phyloP scores from a whole-genome alignment of 805 yeast genomes.

The Yamadazyma tumulicola region DNA sequence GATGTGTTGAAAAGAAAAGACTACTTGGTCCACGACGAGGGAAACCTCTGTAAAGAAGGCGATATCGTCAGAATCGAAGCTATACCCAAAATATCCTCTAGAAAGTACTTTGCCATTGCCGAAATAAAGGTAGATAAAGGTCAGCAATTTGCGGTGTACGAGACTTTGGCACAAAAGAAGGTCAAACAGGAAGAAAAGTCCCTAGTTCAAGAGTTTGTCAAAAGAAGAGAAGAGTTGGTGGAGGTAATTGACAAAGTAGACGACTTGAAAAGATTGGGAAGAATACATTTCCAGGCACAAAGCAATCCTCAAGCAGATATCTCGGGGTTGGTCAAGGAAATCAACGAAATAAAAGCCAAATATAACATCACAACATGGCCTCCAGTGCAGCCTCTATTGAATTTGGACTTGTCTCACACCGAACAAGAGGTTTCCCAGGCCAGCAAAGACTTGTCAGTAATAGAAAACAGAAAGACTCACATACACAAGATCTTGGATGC shows the following conservation, averaged over 20 bases:
- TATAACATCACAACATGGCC: conserved; percentile 42
- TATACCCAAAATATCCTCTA: conserved; percentile 77
- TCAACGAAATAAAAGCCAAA: conserved; percentile 34
- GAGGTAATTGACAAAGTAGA: conserved; percentile 30
- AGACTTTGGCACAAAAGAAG: conserved; percentile 63
- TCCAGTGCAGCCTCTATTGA: conserved; percentile 34
- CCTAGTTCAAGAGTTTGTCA: conserved; percentile 53
- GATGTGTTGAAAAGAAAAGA: conserved; percentile 76
- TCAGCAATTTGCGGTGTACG: conserved; percentile 83
- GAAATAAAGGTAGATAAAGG: conserved; percentile 88
- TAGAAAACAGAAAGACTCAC: conserved; percentile 26
- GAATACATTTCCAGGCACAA: conserved; percentile 23
- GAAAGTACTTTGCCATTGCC: conserved; percentile 86
- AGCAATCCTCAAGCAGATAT: conserved; percentile 15
- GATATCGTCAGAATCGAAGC: conserved; percentile 92
- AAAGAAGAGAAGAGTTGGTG: conserved; percentile 33
- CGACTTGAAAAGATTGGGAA: conserved; percentile 36
- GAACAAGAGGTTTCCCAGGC: conserved; percentile 14
- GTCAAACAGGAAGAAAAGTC: conserved; percentile 64
- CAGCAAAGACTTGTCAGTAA: conserved; percentile 20
- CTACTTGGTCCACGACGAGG: conserved; percentile 91
- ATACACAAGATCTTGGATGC: conserved; percentile 28
- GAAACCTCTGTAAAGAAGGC: conserved; percentile 87
- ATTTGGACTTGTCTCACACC: conserved; percentile 25
- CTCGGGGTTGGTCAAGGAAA: conserved; percentile 21